phyloP scores from a whole-genome alignment of 2,329 filamentous ascomycete genomes.

The Colletotrichum simmondsii region DNA sequence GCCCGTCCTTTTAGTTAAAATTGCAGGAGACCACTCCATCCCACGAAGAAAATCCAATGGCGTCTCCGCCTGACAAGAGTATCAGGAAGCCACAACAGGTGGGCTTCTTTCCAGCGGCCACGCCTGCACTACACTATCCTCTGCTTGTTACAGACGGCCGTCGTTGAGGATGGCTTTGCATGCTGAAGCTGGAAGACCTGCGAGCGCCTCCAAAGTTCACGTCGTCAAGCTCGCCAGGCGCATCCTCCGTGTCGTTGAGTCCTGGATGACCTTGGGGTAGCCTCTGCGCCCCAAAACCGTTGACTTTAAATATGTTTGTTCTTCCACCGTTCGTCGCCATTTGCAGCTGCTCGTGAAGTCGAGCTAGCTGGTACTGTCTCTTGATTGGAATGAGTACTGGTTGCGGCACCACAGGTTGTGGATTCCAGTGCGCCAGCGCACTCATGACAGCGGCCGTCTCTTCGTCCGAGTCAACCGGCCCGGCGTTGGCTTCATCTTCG shows the following conservation, averaged over 20 bases:
- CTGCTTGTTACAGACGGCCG: slow-evolving; percentile 59
- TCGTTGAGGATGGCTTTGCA: slow-evolving; percentile 53
- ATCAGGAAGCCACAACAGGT: background rate
- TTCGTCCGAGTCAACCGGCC: slow-evolving; percentile 92
- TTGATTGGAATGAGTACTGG: slow-evolving; percentile 70
- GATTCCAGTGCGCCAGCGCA: slow-evolving; percentile 79
- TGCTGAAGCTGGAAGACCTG: slow-evolving; percentile 59
- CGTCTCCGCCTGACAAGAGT: background rate
- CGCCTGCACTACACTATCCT: slow-evolving; percentile 45
- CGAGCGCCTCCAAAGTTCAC: slow-evolving; percentile 49
- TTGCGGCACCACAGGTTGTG: slow-evolving; percentile 80
- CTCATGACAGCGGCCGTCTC: slow-evolving; percentile 91
- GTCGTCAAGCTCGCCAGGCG: slow-evolving; percentile 67
- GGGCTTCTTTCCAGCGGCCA: background rate
- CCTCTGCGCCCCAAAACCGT: slow-evolving; percentile 66
- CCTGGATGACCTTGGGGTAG: slow-evolving; percentile 61
- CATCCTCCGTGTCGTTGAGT: slow-evolving; percentile 62
- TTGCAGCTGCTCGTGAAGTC: slow-evolving; percentile 73
- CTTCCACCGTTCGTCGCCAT: slow-evolving; percentile 74
- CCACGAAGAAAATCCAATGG: background rate
- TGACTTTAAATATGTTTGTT: slow-evolving; percentile 73
- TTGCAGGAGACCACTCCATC: background rate
- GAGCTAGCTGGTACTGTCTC: slow-evolving; percentile 70
- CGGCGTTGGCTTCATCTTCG: slow-evolving; percentile 81
- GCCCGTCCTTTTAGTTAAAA: background rate